These are phyloP conservation scores for Trichoderma erinaceum DNA, from an alignment of 495 filamentous ascomycete species.

Conservation along the genomic window DNA sequence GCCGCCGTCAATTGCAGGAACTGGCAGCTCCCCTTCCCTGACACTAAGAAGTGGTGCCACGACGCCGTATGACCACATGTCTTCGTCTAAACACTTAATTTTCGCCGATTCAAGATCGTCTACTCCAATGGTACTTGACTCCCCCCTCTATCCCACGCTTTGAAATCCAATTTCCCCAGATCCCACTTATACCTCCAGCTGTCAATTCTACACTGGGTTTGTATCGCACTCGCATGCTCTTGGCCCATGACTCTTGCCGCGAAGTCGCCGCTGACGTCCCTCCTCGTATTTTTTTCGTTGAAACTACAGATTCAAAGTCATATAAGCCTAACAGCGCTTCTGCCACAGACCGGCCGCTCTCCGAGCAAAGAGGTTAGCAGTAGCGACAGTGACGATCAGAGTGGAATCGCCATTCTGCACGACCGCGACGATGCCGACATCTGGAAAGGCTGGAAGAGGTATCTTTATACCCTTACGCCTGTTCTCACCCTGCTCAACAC, in stretches of 20 bases:
- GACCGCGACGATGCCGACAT: constrained; percentile 39
- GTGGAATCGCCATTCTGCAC: constrained; percentile 32
- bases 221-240: too few relatives aligned
- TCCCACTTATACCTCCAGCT: background rate
- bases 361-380: constrained; percentile 23
- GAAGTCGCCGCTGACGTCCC: constrained; percentile 12
- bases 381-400: constrained; percentile 27
- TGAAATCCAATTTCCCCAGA: too few relatives aligned
- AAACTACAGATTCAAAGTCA: constrained; percentile 1
- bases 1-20: background rate
- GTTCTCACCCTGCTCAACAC: constrained; percentile 35
- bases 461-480: constrained; percentile 32
- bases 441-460: constrained; percentile 40
- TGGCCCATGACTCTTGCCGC: background rate
- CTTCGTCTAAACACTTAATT: background rate
- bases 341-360: constrained; percentile 10
- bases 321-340: constrained; percentile 14
- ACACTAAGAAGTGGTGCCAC: background rate
- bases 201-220: background rate
- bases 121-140: background rate
- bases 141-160: background rate
- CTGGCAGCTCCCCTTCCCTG: background rate
- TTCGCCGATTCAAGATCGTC: background rate
- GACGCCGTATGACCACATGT: constrained; percentile 4
- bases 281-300: background rate